Base-by-base conservation (phyloP, 495 filamentous ascomycete genomes). In the Penicillium mononematosum region DNA sequence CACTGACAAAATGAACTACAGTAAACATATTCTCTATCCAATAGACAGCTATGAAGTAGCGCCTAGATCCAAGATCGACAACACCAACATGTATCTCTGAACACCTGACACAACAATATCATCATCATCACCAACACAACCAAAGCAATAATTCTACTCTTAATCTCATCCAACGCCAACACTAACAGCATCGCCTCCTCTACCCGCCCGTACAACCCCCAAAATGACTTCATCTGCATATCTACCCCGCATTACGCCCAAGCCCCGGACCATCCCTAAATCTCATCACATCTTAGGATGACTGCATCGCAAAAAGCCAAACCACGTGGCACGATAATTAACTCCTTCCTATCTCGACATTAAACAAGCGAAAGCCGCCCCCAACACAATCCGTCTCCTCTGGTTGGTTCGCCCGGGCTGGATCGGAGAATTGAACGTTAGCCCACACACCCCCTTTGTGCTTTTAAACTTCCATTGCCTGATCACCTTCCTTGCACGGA, bases 221-320 rank as follows among this genome's bases (percentile, higher is more conserved):
- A 50, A 25, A 7, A 38, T 50, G 32, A 50, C 48, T 39, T 50
- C 48, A 50, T 50, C 19, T 25, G 47, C 20, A 50, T 50, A 14
- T 20, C 14, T 50, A 50, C 48, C 48, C 48, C 48, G 48, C 48
- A 50, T 19, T 29, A 31, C 17, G 7, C 11, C 31, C 5, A 25
- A 9, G 2, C n/a, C 8, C 11, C 27, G 25, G 14, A n/a, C 25
- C 14, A n/a, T 31, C n/a, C 29, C 31, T 34, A 34, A 17, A 44
- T 49, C 46, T 17, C 46, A 22, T 49, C 24, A 29, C 36, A 17
- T 39, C 36, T 38, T 7, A 39, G 6, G 2, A 39, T n/a, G 16
- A 39, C 36, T 4, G 29, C 29, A 34, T 29, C 20, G 9, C 29
- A 17, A 29, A 14, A 46, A 29, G 4, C 25, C 14, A 49, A 27